Conservation (phyloP, 805 yeast genomes). For the Scheffersomyces coipomensis region DNA sequence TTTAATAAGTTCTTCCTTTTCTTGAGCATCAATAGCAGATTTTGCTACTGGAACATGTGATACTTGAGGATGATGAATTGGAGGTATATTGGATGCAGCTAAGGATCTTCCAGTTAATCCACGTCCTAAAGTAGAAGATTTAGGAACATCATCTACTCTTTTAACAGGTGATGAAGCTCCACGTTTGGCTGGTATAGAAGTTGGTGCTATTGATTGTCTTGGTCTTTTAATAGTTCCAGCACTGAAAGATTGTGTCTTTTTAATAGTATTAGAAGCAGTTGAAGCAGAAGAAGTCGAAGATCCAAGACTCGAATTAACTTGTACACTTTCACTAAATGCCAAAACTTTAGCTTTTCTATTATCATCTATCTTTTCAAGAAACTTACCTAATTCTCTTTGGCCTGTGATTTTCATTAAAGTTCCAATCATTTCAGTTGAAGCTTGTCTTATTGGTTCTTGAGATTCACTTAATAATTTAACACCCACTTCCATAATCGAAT, state of each 20-base stretch:
- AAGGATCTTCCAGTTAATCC: conserved; percentile 46
- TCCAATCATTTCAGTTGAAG: conserved; percentile 77
- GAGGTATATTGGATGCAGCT: conserved; percentile 16
- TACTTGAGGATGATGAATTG: conserved; percentile 1
- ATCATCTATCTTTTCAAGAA: conserved; percentile 72
- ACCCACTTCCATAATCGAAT: conserved; percentile 52
- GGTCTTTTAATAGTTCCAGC: conserved; percentile 7
- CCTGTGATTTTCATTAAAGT: conserved; percentile 82
- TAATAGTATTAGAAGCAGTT: conserved; percentile 6
- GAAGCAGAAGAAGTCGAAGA: conserved; percentile 5
- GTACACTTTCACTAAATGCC: conserved; percentile 54
- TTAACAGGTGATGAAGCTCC: conserved; percentile 71
- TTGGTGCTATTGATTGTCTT: conserved; percentile 19
- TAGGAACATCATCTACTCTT: conserved; percentile 29
- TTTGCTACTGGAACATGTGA: conserved; percentile 4
- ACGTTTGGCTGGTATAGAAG: conserved; percentile 60
- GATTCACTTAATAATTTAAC: conserved; percentile 75
- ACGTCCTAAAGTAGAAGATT: conserved; percentile 29
- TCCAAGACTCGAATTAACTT: conserved; percentile 38
- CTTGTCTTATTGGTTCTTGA: conserved; percentile 77
- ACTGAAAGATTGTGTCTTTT: neutral
- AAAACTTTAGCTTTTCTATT: conserved; percentile 66
- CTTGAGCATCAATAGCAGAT: conserved; percentile 16
- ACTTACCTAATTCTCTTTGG: conserved; percentile 57
- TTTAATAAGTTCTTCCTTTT: conserved; percentile 46